phyloP scores from a whole-genome alignment of 768 basidiomycete species.

The Leccinum boreale region DNA sequence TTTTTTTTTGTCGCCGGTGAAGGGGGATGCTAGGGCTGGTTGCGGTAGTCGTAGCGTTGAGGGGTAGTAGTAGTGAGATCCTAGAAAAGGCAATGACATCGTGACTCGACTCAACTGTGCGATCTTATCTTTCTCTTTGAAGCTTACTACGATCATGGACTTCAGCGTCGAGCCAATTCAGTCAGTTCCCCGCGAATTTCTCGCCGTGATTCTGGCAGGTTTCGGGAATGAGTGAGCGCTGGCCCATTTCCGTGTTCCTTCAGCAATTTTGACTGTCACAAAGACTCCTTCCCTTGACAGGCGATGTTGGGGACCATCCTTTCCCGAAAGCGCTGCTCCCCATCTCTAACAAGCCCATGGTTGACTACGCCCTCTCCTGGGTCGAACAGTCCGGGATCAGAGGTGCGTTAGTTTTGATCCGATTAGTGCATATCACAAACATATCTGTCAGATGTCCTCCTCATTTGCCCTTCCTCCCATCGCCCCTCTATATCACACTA shows the following conservation, averaged over 20 bases:
- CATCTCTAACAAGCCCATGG: constrained; percentile 82
- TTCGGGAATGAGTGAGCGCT: constrained; percentile 82
- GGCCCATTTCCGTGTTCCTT: background rate
- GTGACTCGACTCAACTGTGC: background rate
- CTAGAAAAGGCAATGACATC: constrained; percentile 22
- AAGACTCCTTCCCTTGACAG: constrained; percentile 78
- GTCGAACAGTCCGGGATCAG: constrained; percentile 81
- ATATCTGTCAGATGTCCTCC: constrained; percentile 63
- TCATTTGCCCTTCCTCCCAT: constrained; percentile 81
- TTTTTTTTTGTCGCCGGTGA: background rate
- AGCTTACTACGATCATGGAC: constrained; percentile 46
- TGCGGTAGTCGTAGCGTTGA: background rate
- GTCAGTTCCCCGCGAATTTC: constrained; percentile 69
- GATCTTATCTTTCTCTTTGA: background rate
- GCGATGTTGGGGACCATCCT: constrained; percentile 74
- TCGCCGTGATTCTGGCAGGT: constrained; percentile 84
- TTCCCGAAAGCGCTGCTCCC: constrained; percentile 87
- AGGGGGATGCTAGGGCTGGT: background rate
- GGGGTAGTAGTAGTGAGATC: background rate
- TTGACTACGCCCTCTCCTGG: constrained; percentile 84
- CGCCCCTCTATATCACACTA: constrained; percentile 77
- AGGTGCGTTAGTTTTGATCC: constrained; percentile 43
- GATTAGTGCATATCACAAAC: constrained; percentile 7
- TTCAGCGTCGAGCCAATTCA: constrained; percentile 54
- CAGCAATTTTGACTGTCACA: constrained; percentile 9